Conservation (phyloP, 495 filamentous ascomycete species). For the Friedmanniomyces simplex region DNA sequence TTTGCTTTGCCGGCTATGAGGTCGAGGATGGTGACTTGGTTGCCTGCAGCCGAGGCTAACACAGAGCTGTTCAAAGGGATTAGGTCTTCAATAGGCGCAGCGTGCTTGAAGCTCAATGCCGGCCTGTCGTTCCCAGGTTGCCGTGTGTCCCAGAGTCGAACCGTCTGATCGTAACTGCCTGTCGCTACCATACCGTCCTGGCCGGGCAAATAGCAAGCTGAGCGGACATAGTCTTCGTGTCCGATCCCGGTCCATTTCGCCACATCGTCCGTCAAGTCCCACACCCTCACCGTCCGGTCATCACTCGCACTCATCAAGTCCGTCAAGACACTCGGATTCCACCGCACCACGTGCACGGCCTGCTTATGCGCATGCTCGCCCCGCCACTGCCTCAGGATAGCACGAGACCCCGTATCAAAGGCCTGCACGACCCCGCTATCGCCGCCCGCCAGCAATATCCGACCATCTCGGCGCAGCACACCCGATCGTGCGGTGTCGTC, state of each 20-base stretch:
- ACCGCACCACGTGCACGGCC: constrained; percentile 84
- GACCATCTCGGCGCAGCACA: constrained; percentile 77
- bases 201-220: constrained; percentile 74
- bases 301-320: constrained; percentile 75
- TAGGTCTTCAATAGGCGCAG: constrained; percentile 72
- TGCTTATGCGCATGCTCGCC: constrained; percentile 63
- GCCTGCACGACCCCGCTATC: constrained; percentile 85
- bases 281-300: constrained; percentile 82
- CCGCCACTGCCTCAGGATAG: constrained; percentile 92
- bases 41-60: constrained; percentile 72
- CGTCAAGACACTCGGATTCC: constrained; percentile 77
- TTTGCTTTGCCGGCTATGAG: constrained; percentile 82
- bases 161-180: constrained; percentile 89
- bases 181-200: constrained; percentile 65
- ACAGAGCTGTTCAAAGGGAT: constrained; percentile 81
- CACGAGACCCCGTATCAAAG: constrained; percentile 79
- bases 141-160: constrained; percentile 86
- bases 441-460: constrained; percentile 81
- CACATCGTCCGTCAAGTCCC: constrained; percentile 77
- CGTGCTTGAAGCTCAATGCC: constrained; percentile 88
- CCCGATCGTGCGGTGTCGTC: constrained; percentile 78
- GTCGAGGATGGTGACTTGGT: constrained; percentile 86
- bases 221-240: constrained; percentile 84
- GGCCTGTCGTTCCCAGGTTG: constrained; percentile 44
- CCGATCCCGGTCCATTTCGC: constrained; percentile 69